Conservation (phyloP, 2,329 filamentous ascomycete species). For the Myriosclerotinia curreyana region DNA sequence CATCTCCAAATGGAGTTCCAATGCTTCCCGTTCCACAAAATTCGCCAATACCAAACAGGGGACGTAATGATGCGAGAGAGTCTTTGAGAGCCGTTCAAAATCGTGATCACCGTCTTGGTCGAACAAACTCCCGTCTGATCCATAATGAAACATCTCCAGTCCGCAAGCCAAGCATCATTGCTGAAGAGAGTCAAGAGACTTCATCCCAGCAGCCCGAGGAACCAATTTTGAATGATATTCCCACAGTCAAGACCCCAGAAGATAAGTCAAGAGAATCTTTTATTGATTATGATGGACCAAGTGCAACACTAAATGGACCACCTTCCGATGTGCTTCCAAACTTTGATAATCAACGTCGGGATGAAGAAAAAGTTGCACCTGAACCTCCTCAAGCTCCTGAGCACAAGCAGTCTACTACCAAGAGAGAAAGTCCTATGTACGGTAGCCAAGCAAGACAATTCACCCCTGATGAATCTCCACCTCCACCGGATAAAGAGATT, state of each 20-base stretch:
- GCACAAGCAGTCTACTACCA: conserved; percentile 21
- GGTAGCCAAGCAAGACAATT: conserved; percentile 50
- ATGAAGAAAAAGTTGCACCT: conserved; percentile 17
- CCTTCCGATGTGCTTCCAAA: conserved; percentile 49
- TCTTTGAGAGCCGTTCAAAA: conserved; percentile 72
- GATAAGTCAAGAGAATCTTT: conserved; percentile 50
- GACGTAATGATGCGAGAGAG: conserved; percentile 72
- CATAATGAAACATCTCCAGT: conserved; percentile 59
- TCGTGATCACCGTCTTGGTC: conserved; percentile 52
- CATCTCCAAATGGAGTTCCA: conserved; percentile 76
- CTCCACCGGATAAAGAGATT: conserved; percentile 72
- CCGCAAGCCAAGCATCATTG: conserved; percentile 57
- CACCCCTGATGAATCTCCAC: conserved; percentile 63
- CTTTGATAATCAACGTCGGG: conserved; percentile 25
- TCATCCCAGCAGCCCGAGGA: conserved; percentile 41
- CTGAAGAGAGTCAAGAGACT: conserved; percentile 47
- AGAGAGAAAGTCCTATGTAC: conserved; percentile 10
- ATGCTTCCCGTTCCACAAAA: conserved; percentile 82
- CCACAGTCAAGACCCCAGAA: conserved; percentile 53
- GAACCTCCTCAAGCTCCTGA: conserved; percentile 29
- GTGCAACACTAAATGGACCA: conserved; percentile 59
- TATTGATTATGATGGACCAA: conserved; percentile 41
- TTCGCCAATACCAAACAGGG: conserved; percentile 79
- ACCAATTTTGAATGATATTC: conserved; percentile 39
- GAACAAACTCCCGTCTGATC: conserved; percentile 44